Evolutionary conservation across 1,139 yeast species (phyloP).

Genomic region (Nakaseomyces sp.): DNA sequence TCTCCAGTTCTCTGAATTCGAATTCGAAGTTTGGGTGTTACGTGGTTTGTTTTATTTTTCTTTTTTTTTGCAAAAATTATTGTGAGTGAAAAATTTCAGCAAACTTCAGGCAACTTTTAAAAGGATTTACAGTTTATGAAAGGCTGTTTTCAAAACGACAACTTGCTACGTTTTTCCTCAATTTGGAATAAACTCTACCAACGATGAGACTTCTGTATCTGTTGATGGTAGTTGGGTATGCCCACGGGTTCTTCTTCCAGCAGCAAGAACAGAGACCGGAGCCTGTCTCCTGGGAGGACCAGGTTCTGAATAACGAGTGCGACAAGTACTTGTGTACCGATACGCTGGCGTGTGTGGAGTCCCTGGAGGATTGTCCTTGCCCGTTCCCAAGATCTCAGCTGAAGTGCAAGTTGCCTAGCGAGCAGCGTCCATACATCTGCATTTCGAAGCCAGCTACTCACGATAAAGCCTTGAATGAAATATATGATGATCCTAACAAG

Average conservation of each 20-base stretch:
- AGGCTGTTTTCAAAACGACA: too few species aligned
- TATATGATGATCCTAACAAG: constrained; percentile 42
- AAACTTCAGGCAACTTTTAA: too few species aligned
- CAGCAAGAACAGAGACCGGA: constrained; percentile 35
- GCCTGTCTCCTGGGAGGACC: constrained; percentile 33
- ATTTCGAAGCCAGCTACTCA: constrained; percentile 65
- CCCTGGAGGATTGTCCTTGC: constrained; percentile 75
- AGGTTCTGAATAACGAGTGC: constrained; percentile 41
- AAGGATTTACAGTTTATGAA: too few species aligned
- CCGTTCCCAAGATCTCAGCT: constrained; percentile 78
- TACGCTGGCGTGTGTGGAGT: constrained; percentile 66
- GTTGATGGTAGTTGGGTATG: not conserved
- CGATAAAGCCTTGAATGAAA: constrained; percentile 30
- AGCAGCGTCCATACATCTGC: constrained; percentile 44
- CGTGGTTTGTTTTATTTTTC: too few species aligned
- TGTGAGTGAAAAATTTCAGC: too few species aligned
- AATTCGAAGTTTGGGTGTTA: too few species aligned
- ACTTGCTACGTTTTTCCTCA: too few species aligned
- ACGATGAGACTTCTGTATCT: not conserved
- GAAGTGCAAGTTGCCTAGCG: constrained; percentile 65
- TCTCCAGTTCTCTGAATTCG: too few species aligned
- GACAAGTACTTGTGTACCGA: constrained; percentile 71
- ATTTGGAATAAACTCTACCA: too few species aligned
- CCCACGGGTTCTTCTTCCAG: constrained; percentile 13
- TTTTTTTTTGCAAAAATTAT: too few species aligned